These are phyloP conservation scores for Lentithecium fluviatile DNA, from an alignment of 495 filamentous ascomycete genomes.

Conservation along the genomic window DNA sequence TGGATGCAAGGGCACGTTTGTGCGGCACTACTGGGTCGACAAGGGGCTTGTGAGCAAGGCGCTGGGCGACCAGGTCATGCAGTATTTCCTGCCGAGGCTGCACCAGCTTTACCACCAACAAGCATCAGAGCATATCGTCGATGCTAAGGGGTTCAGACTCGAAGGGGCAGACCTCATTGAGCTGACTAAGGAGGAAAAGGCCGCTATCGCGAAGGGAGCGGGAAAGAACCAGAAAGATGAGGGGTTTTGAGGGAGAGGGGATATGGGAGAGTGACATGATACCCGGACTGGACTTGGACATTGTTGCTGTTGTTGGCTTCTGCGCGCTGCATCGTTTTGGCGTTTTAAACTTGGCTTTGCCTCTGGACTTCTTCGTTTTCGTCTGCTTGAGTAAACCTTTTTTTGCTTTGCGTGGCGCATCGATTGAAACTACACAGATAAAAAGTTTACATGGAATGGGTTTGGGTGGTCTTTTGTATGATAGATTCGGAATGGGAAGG, in stretches of 20 bases:
- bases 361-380: neutral
- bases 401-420: too few species aligned
- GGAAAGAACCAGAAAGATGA: constrained; percentile 33
- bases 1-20: constrained; percentile 34
- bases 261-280: neutral
- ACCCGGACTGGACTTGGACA: neutral
- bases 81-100: constrained; percentile 33
- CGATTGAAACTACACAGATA: too few species aligned
- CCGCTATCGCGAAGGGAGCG: neutral
- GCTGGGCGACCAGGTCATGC: constrained; percentile 28
- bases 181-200: constrained; percentile 28
- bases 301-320: neutral
- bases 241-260: constrained; percentile 9
- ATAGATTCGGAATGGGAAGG: too few species aligned
- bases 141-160: constrained; percentile 31
- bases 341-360: neutral
- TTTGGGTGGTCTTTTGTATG: too few species aligned
- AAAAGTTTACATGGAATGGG: too few species aligned
- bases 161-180: constrained; percentile 23
- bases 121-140: constrained; percentile 20
- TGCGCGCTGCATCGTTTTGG: neutral
- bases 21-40: constrained; percentile 36
- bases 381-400: neutral
- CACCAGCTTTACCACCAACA: constrained; percentile 25
- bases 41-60: constrained; percentile 20